Base-by-base conservation (phyloP, 352 stramenopile species). In the Elongisporangium anandrum region DNA sequence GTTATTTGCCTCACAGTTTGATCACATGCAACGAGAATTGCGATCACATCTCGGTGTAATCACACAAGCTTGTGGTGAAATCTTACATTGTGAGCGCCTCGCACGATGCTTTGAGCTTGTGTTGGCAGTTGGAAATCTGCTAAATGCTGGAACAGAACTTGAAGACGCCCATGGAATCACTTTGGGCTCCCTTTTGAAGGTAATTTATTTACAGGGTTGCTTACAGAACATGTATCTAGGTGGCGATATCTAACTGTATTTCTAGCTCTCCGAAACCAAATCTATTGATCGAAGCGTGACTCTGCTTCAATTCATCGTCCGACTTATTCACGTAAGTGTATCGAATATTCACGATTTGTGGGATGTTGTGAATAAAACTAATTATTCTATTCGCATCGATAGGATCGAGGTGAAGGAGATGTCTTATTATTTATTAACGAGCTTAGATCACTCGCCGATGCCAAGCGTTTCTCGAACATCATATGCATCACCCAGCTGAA, bases 211-310 rank as follows among this genome's bases (percentile, higher is more conserved):
- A 17, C 7, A 62, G 2, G 20, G 2, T 45, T 24, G n/a, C 24
- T 48, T 23, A 56, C 26, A 4, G 1, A 1, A 13, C 17, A 4
- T 17, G 12, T 10, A 4, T 3, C 1, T 7, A 4, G 9, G 9
- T 17, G 9, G 5, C 34, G 0, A 45, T 45, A 17, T 45, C 34
- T 45, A 45, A 15, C 52, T 56, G 17, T 22, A 3, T 10, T 1
- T 38, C 2, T 64, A 90, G 77, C 66, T 94, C 4, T 92, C 85
- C 0, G 85, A 94, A 53, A 94, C 85, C n/a, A 90, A 92, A 59
- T 83, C 85, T 4, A 73, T 91, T 13, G 82, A 92, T 59, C 75
- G 80, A 61, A 88, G 64, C 22, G 81, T 82, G 53, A 92, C 81
- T 5, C 60, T 94, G 2, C 64, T 92, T 39, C 81, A 92, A 49